These are phyloP conservation scores for Aspergillus carbonarius DNA, from an alignment of 2,329 filamentous ascomycete species.

Conservation along the genomic window DNA sequence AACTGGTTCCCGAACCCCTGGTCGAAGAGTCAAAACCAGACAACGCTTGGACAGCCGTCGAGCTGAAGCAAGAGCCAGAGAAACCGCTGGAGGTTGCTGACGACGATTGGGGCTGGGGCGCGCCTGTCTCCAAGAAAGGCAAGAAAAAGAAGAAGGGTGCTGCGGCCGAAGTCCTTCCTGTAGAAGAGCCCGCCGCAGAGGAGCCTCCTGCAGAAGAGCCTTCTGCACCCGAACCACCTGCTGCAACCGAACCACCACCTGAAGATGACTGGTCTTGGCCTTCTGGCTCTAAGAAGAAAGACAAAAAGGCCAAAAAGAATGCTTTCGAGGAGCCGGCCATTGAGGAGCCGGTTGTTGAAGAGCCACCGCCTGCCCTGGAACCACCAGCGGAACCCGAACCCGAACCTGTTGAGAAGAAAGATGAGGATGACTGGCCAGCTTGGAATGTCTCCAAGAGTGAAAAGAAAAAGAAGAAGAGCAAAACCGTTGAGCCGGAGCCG, in stretches of 20 bases:
- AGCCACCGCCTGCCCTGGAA: conserved; percentile 13
- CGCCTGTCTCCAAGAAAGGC: conserved; percentile 30
- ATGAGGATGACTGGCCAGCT: conserved; percentile 27
- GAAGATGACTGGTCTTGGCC: conserved; percentile 31
- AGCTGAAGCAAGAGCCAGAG: conserved; percentile 8
- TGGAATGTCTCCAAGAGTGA: conserved; percentile 30
- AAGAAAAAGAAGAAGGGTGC: conserved; percentile 30
- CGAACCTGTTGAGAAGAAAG: conserved; percentile 24
- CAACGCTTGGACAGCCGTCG: background rate
- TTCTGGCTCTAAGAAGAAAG: too few relatives aligned
- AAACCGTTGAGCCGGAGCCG: conserved; percentile 31
- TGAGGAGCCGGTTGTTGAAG: conserved; percentile 16
- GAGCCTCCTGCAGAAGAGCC: conserved; percentile 24
- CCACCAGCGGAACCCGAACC: conserved; percentile 19
- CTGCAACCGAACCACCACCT: conserved; percentile 25
- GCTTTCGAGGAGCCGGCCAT: background rate
- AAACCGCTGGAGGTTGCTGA: conserved; percentile 12
- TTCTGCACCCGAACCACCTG: conserved; percentile 29
- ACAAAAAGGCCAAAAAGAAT: conserved; percentile 39
- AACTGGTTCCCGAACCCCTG: conserved; percentile 19
- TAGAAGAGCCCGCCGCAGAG: background rate
- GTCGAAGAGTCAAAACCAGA: conserved; percentile 22
- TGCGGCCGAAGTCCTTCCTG: background rate
- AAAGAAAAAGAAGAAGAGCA: conserved; percentile 32
- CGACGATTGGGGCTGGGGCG: conserved; percentile 34